Percentiles rank a stretch among this genome's conserved stretches.
These are phyloP conservation scores for Chaetomiaceae sp. DNA, from an alignment of 2,329 filamentous ascomycete genomes.

Conservation along the genomic window DNA sequence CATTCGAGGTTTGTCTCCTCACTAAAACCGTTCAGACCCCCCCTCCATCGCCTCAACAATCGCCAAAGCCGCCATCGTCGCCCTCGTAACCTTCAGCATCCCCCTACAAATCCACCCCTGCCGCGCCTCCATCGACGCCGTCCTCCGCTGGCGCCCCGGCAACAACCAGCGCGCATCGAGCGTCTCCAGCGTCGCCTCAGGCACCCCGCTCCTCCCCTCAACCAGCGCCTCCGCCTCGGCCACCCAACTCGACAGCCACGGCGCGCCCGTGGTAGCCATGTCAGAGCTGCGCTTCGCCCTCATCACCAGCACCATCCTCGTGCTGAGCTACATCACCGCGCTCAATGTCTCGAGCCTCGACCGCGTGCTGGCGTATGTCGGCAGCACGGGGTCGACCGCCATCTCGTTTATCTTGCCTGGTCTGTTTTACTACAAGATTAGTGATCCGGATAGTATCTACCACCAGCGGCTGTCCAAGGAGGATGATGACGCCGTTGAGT, in stretches of 20 bases:
- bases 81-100: conserved; percentile 94
- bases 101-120: conserved; percentile 95
- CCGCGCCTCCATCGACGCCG: conserved; percentile 88
- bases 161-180: conserved; percentile 9
- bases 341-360: conserved; percentile 89
- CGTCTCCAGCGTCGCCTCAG: conserved; percentile 39
- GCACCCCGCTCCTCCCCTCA: conserved; percentile 37
- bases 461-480: conserved; percentile 87
- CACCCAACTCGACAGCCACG: conserved; percentile 43
- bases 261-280: conserved; percentile 60
- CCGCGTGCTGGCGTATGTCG: conserved; percentile 89
- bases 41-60: conserved; percentile 82
- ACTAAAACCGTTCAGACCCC: conserved; percentile 44
- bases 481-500: conserved; percentile 61
- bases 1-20: conserved; percentile 2
- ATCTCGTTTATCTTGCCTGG: conserved; percentile 97
- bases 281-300: conserved; percentile 83
- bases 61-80: conserved; percentile 88
- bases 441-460: conserved; percentile 76
- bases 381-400: conserved; percentile 87
- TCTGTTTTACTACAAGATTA: conserved; percentile 98
- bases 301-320: conserved; percentile 80
- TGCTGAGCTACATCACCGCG: conserved; percentile 79
- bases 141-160: conserved; percentile 81
- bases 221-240: conserved; percentile 20